A percentile compares a stretch with the other conserved stretches of the same genome.
Conservation (phyloP, 495 filamentous ascomycete genomes). For the Xylona heveae region DNA sequence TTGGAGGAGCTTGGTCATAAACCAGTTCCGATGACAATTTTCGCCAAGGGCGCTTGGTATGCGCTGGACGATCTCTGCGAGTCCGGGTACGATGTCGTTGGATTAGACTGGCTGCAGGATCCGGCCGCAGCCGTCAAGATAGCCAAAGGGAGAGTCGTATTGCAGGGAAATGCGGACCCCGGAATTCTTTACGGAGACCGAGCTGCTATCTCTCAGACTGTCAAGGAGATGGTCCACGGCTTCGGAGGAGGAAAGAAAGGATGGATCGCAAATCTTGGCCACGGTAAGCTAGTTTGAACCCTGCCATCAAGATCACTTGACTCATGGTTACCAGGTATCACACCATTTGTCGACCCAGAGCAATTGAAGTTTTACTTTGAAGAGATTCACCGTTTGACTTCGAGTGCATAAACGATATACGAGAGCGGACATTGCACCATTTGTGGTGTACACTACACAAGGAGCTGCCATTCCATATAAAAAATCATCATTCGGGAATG, state of each 20-base stretch:
- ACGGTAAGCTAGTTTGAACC: constrained; percentile 34
- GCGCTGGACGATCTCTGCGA: constrained; percentile 72
- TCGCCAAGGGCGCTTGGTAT: constrained; percentile 99
- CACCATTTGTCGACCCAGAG: constrained; percentile 81
- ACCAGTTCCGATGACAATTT: constrained; percentile 90
- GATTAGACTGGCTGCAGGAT: constrained; percentile 88
- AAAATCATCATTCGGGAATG: too few species aligned
- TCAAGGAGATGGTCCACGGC: constrained; percentile 66
- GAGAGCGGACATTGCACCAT: too few species aligned
- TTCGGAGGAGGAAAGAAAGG: constrained; percentile 76
- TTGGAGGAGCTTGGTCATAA: constrained; percentile 53
- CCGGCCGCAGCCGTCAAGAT: constrained; percentile 62
- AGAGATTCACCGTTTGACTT: constrained; percentile 57
- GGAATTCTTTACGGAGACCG: constrained; percentile 75
- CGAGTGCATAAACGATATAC: constrained; percentile 3
- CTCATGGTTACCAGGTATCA: constrained; percentile 38
- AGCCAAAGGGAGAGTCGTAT: constrained; percentile 50
- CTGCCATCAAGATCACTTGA: constrained; percentile 4
- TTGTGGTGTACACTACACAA: too few species aligned
- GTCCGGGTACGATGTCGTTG: constrained; percentile 79
- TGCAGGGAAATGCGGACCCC: constrained; percentile 93
- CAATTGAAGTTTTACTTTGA: constrained; percentile 83
- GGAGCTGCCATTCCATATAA: too few species aligned
- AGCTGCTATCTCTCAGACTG: constrained; percentile 54
- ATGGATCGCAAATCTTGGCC: constrained; percentile 75